Evolutionary conservation across 2,329 filamentous ascomycete species (phyloP).

Genomic region (Cordyceps cicadae): DNA sequence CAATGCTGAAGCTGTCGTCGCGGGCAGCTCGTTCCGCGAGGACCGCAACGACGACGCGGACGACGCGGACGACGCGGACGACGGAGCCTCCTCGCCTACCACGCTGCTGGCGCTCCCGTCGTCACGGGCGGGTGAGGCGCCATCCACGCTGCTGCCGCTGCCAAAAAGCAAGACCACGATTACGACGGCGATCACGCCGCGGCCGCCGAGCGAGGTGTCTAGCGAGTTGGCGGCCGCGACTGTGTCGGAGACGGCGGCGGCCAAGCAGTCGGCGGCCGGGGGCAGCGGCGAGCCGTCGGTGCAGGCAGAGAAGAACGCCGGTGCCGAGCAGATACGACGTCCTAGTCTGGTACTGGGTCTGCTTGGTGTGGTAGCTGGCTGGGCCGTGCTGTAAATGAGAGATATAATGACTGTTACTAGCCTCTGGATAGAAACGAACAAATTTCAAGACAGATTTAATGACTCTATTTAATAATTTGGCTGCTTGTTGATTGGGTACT

Average conservation of each 20-base stretch:
- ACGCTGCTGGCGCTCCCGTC: neutral
- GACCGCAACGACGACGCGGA: neutral
- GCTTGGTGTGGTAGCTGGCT: neutral
- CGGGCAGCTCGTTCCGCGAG: neutral
- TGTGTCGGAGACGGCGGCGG: neutral
- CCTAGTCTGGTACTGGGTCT: neutral
- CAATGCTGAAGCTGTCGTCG: neutral
- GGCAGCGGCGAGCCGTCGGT: neutral
- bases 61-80: no score
- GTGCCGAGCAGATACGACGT: neutral
- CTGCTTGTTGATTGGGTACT: neutral
- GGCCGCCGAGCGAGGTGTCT: neutral
- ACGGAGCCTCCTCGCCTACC: no score
- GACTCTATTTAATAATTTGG: neutral
- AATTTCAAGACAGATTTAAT: neutral
- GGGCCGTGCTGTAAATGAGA: neutral
- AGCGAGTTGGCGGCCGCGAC: neutral
- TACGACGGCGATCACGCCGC: slow-evolving; percentile 4
- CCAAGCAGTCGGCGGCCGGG: neutral
- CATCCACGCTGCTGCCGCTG: neutral
- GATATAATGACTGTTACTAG: neutral
- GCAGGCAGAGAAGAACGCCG: neutral
- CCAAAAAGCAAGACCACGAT: neutral
- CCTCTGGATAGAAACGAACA: neutral
- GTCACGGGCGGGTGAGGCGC: neutral